Base-by-base conservation (phyloP, 352 stramenopile species). In the Phytopythium oedochilum region DNA sequence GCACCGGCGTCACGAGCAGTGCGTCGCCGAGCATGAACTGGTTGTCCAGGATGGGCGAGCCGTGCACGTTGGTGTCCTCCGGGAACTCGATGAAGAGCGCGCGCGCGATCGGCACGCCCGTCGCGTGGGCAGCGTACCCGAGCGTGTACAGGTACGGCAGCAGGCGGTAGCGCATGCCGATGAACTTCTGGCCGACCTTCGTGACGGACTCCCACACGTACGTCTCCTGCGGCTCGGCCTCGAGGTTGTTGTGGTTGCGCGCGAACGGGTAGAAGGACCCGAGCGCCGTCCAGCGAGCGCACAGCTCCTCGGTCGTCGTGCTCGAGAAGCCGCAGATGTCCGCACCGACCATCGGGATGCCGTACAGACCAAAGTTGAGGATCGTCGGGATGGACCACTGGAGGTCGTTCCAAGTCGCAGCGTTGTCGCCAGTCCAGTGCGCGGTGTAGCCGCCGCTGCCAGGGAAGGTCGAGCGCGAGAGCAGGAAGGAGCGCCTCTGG, bases 371-470 rank as follows among this genome's bases (percentile, higher is more conserved):
- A 23, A 92, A 87, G 38, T 87, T 80, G 7, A 91, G 60, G 31
- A 92, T 82, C 5, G 74, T 69, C 23, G 75, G 64, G 29, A 95
- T 71, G 40, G 71, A 89, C 64, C 73, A 85, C 20, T 73, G 69
- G 11, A 95, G 52, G 60, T 95, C 85, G 49, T 89, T 72, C 85
- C 85, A 95, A 34, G 70, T 88, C 1, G 85, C 79, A 0, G 63
- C 71, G 46, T 92, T 94, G 59, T 94, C 84, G 20, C 84, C 84
- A 5, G 82, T 88, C 81, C 81, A 92, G 67, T 94, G 83, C 26
- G 78, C 81, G 7, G 64, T 67, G 54, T 91, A 66, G 11, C 58
- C 73, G 22, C 84, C 81, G 34, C 69, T 75, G 11, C 75, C 76
- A 5, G 83, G 75, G 60, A 89, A 92, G 7, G 78, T 88, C 17